phyloP scores from a whole-genome alignment of 176 grass and related monocot genomes.

The Triticum turgidum region DNA sequence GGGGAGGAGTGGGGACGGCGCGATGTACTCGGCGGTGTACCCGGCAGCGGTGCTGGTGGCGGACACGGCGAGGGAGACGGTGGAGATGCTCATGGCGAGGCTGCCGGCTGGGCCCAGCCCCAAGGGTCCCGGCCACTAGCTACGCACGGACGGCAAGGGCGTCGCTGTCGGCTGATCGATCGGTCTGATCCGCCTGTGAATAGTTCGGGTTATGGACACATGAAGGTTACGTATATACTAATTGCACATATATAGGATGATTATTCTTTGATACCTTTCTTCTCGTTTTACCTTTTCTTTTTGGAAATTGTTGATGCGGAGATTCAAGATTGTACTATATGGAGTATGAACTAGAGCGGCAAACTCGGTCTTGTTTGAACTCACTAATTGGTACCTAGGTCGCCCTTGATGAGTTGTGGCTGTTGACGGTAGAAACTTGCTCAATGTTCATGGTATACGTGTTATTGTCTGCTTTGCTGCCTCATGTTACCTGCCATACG shows the following conservation, averaged over 20 bases:
- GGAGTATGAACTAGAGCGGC: no score
- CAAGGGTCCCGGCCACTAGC: constrained; percentile 19
- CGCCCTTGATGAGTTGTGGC: no score
- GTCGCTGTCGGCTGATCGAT: neutral
- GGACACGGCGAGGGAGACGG: constrained; percentile 33
- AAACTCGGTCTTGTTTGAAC: no score
- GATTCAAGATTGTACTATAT: neutral
- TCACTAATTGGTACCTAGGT: no score
- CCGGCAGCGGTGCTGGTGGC: neutral
- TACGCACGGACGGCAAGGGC: neutral
- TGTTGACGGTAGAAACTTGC: no score
- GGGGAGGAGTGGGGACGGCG: neutral
- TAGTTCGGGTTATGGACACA: neutral
- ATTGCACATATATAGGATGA: neutral
- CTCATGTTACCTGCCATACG: no score
- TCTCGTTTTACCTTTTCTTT: neutral
- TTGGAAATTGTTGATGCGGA: neutral
- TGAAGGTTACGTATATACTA: neutral
- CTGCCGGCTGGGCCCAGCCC: constrained; percentile 71
- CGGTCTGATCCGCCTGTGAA: neutral
- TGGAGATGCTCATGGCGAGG: constrained; percentile 61
- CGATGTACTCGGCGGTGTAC: neutral
- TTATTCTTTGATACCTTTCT: neutral
- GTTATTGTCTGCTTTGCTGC: no score
- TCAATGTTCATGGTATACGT: no score